Evolutionary conservation across 2,329 filamentous ascomycete species (phyloP).

Genomic region (Hymenoscyphus fructigenus): DNA sequence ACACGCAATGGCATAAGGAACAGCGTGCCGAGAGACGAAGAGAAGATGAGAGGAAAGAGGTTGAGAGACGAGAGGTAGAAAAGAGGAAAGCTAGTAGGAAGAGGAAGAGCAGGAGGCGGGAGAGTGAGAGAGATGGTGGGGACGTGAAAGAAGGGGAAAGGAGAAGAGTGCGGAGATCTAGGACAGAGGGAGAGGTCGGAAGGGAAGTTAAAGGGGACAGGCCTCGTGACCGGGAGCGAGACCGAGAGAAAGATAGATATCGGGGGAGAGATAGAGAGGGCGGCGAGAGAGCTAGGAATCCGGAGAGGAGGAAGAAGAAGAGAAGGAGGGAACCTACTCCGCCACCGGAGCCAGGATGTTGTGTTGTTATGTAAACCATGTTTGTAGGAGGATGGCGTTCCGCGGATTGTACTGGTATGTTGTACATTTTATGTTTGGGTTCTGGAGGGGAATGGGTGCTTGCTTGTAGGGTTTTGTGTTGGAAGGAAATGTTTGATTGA

Average conservation of each 20-base stretch:
- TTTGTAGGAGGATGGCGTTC: neutral
- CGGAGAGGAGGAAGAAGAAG: neutral
- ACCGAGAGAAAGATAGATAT: neutral
- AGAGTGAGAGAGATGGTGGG: neutral
- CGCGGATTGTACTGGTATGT: neutral
- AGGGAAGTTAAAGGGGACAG: neutral
- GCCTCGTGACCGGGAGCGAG: neutral
- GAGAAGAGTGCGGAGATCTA: neutral
- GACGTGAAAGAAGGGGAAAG: neutral
- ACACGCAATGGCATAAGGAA: neutral
- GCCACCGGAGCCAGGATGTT: neutral
- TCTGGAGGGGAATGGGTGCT: neutral
- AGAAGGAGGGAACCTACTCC: constrained; percentile 1
- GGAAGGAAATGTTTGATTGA: neutral
- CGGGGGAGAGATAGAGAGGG: neutral
- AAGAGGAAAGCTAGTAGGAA: neutral
- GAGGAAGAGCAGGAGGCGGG: neutral
- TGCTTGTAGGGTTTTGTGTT: neutral
- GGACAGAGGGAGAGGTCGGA: neutral
- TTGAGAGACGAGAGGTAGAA: neutral
- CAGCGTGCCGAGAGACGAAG: neutral
- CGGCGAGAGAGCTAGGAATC: neutral
- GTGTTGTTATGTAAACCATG: neutral
- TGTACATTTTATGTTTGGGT: neutral
- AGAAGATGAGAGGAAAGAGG: neutral